These are phyloP conservation scores for Nitzschia inconspicua DNA, from an alignment of 108 stramenopile genomes.

Conservation along the genomic window DNA sequence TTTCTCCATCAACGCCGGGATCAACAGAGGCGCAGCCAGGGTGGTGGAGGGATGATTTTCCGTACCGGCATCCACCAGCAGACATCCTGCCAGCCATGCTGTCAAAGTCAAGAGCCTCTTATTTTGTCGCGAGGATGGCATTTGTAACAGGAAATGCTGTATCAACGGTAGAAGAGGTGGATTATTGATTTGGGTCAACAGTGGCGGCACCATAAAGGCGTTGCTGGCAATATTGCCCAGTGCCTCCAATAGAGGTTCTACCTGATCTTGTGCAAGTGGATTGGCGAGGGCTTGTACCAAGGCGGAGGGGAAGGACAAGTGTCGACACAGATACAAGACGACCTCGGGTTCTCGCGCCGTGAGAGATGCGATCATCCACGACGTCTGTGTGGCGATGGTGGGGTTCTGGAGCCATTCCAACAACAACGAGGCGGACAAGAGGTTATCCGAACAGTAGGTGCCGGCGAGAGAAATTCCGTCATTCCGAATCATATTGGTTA, in stretches of 20 bases:
- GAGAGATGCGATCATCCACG: constrained; percentile 33
- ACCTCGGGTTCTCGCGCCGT: constrained; percentile 23
- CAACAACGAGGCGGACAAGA: constrained; percentile 14
- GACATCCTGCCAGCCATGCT: constrained; percentile 33
- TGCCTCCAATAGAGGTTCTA: constrained; percentile 20
- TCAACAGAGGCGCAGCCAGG: constrained; percentile 21
- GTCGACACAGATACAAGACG: constrained; percentile 23
- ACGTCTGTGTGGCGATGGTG: constrained; percentile 22
- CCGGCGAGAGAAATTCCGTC: constrained; percentile 20
- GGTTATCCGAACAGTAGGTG: constrained; percentile 23
- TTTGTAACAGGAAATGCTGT: not conserved
- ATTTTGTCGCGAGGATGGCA: not conserved
- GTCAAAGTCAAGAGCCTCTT: constrained; percentile 2
- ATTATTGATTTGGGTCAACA: constrained; percentile 1
- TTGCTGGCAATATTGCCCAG: constrained; percentile 25
- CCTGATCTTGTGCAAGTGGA: constrained; percentile 14
- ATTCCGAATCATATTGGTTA: constrained; percentile 37
- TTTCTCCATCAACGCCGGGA: constrained; percentile 17
- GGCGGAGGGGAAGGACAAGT: constrained; percentile 12
- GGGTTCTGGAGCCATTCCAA: constrained; percentile 15
- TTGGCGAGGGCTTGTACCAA: constrained; percentile 6
- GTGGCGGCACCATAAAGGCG: not conserved
- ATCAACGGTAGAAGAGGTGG: constrained; percentile 3
- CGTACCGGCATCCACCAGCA: constrained; percentile 26
- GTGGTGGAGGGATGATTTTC: constrained; percentile 29